A percentile compares a stretch with the other conserved stretches of the same genome.
Conservation (phyloP, 306 rosid species). For the Acacia crassicarpa region DNA sequence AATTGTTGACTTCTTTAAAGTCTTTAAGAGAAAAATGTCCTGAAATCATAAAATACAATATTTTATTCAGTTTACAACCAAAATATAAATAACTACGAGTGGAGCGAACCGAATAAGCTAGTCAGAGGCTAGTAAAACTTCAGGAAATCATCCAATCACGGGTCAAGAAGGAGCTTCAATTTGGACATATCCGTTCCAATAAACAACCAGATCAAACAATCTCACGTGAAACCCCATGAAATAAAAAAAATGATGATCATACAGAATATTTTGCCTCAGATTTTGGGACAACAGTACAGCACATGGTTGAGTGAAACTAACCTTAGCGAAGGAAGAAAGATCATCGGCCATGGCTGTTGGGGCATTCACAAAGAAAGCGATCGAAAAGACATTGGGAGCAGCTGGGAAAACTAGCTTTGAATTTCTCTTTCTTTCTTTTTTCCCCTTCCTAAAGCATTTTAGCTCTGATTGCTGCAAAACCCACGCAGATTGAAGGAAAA, state of each 20-base stretch:
- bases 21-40: conserved; percentile 64
- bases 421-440: not conserved
- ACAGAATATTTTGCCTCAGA: conserved; percentile 29
- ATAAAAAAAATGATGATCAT: not conserved
- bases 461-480: conserved; percentile 41
- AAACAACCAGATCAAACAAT: conserved; percentile 50
- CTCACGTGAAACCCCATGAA: conserved; percentile 52
- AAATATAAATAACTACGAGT: not conserved
- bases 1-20: conserved; percentile 75
- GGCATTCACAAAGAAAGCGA: conserved; percentile 57
- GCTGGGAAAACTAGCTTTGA: conserved; percentile 6
- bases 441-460: conserved; percentile 15
- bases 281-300: conserved; percentile 22
- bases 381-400: conserved; percentile 65
- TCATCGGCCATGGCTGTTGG: conserved; percentile 79
- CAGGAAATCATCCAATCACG: conserved; percentile 28
- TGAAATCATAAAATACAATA: conserved; percentile 40
- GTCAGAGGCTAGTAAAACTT: not conserved
- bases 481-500: conserved; percentile 28
- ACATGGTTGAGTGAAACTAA: conserved; percentile 20
- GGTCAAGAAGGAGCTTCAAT: conserved; percentile 26
- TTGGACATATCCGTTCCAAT: conserved; percentile 16
- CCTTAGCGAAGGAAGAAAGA: conserved; percentile 77
- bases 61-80: conserved; percentile 14
- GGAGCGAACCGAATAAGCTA: conserved; percentile 13